phyloP scores from a whole-genome alignment of 1,284 basidiomycete genomes.

The Cryptococcus jaspeensis region DNA sequence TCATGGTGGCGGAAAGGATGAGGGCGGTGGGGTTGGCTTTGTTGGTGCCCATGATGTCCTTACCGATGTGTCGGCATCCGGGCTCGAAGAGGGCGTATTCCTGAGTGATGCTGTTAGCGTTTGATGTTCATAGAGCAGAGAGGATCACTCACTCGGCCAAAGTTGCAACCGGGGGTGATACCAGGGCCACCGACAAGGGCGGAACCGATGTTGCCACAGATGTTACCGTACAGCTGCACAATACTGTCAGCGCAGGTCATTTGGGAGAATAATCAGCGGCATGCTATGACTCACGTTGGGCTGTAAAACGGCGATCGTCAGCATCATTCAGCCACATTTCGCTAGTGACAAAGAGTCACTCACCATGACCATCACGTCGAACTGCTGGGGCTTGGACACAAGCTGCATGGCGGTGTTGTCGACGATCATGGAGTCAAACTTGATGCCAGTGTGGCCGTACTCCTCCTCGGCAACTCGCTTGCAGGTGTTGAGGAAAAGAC shows the following conservation, averaged over 20 bases:
- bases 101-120: slow-evolving; percentile 55
- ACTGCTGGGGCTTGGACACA: slow-evolving; percentile 90
- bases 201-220: slow-evolving; percentile 97
- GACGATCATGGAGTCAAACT: slow-evolving; percentile 97
- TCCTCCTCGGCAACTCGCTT: slow-evolving; percentile 84
- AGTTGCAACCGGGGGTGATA: slow-evolving; percentile 96
- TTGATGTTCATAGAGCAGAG: slow-evolving; percentile 7
- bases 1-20: slow-evolving; percentile 97
- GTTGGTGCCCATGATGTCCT: slow-evolving; percentile 97
- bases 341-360: slow-evolving; percentile 7
- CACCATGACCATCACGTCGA: slow-evolving; percentile 98
- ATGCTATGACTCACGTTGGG: slow-evolving; percentile 30
- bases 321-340: slow-evolving; percentile 2
- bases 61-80: slow-evolving; percentile 96
- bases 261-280: neutral
- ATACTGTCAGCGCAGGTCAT: neutral
- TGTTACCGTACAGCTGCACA: slow-evolving; percentile 68
- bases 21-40: slow-evolving; percentile 97
- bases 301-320: slow-evolving; percentile 11
- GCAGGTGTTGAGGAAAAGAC: slow-evolving; percentile 99
- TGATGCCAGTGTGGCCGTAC: slow-evolving; percentile 90
- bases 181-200: slow-evolving; percentile 97
- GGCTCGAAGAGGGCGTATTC: slow-evolving; percentile 99
- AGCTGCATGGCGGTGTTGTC: slow-evolving; percentile 99
- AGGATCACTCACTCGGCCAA: slow-evolving; percentile 70